phyloP scores from a whole-genome alignment of 2,329 filamentous ascomycete species.

The Cladosporium sphaerospermum region DNA sequence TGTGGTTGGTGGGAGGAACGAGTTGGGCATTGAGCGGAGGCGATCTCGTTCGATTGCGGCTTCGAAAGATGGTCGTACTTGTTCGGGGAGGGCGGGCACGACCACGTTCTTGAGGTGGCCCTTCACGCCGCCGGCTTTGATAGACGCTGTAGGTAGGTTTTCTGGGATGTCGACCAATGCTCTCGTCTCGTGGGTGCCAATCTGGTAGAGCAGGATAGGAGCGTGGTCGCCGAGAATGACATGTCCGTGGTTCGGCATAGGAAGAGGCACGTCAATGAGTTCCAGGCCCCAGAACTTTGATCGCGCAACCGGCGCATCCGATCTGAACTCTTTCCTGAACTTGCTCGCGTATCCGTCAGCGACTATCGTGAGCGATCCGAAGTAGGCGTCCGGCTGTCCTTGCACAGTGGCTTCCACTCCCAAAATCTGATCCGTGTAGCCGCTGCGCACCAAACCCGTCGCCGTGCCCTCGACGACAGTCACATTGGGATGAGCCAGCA shows the following conservation, averaged over 20 bases:
- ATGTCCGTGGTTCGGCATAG: constrained; percentile 70
- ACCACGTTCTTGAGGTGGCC: constrained; percentile 75
- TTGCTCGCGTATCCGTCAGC: constrained; percentile 90
- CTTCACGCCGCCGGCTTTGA: constrained; percentile 74
- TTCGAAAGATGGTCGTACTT: constrained; percentile 66
- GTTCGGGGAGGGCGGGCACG: constrained; percentile 67
- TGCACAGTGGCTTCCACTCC: constrained; percentile 74
- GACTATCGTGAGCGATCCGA: constrained; percentile 79
- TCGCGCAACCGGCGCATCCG: constrained; percentile 60
- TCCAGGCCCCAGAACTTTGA: constrained; percentile 94
- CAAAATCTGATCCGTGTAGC: constrained; percentile 64
- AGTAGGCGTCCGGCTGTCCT: constrained; percentile 64
- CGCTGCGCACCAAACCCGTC: constrained; percentile 64
- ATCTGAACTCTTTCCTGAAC: constrained; percentile 76
- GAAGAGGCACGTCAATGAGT: constrained; percentile 78
- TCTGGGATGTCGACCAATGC: constrained; percentile 83
- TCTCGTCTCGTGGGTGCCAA: constrained; percentile 88
- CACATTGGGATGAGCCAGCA: constrained; percentile 71
- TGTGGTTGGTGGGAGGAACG: constrained; percentile 76
- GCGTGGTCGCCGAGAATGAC: constrained; percentile 74
- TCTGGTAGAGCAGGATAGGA: constrained; percentile 91
- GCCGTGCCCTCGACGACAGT: constrained; percentile 88
- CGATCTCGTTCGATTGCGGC: constrained; percentile 69
- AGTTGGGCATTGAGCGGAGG: constrained; percentile 91
- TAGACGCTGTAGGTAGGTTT: constrained; percentile 64